A percentile compares a stretch with the other conserved stretches of the same genome.
Conservation (phyloP, 1,284 basidiomycete species). For the Megacollybia platyphylla region DNA sequence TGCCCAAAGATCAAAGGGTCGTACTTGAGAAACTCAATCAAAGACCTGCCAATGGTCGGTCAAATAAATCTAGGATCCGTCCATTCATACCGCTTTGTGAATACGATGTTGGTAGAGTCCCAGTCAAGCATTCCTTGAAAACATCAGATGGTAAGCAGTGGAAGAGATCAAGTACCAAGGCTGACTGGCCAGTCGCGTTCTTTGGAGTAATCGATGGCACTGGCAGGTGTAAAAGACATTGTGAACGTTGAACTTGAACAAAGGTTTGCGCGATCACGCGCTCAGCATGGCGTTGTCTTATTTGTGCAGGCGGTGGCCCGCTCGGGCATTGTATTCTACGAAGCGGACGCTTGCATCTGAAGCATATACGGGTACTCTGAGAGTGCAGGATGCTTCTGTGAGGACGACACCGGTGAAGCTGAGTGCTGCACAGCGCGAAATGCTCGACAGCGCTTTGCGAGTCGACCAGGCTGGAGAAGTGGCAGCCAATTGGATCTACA, state of each 20-base stretch:
- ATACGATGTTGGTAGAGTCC: slow-evolving; percentile 59
- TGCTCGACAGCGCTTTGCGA: slow-evolving; percentile 55
- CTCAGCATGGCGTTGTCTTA: not conserved
- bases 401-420: slow-evolving; percentile 34
- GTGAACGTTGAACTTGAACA: slow-evolving; percentile 2
- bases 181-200: slow-evolving; percentile 58
- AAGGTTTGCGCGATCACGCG: not conserved
- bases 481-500: slow-evolving; percentile 89
- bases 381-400: slow-evolving; percentile 5
- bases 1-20: slow-evolving; percentile 9
- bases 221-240: slow-evolving; percentile 27
- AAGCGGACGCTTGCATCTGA: slow-evolving; percentile 5
- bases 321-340: not conserved
- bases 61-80: too few relatives aligned
- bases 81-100: slow-evolving; percentile 34
- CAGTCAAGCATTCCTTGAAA: slow-evolving; percentile 59
- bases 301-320: not conserved
- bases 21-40: slow-evolving; percentile 65
- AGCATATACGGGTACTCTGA: slow-evolving; percentile 8
- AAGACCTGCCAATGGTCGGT: slow-evolving; percentile 19
- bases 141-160: not conserved
- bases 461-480: slow-evolving; percentile 91
- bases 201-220: slow-evolving; percentile 41
- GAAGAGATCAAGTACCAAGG: slow-evolving; percentile 28
- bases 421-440: slow-evolving; percentile 29